Evolutionary conservation across 768 basidiomycete species (phyloP), one percentile per base, ranked within the genome.

Genomic region (Suillus ampliporus): DNA sequence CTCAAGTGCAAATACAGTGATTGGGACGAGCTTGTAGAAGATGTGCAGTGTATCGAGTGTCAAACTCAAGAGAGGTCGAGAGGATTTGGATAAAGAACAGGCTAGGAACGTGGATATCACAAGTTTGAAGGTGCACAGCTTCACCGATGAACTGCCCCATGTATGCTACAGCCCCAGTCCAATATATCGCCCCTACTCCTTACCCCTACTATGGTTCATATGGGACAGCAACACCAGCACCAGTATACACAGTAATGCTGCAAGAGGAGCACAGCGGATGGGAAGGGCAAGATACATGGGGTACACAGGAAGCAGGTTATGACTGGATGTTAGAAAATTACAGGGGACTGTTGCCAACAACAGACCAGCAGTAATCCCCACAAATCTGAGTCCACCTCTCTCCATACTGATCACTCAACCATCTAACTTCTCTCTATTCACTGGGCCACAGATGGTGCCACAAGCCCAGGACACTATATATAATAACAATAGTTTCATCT

Each of bases 311-410:
- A 3, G 4, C 9, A 14, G 17, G 17, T 5, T 17, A 43, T 4
- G 40, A 57, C 8, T 23, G 23, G 19, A 10, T 8, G 15, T 8
- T 19, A 21, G 58, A 60, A 60, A 60, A 60, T 17, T 21, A 23
- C 11, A 2, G 15, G 34, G 31, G 15, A 48, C 44, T 34, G 35
- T 17, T 17, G 23, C 44, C n/a, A 8, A n/a, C 4, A 17, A 9
- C 15, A 11, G 58, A 60, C 44, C 58, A 59, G 28, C 34, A 48
- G 58, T 59, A 59, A 46, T 23, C 17, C 58, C 26, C 41, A n/a
- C 19, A 14, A 6, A 3, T 15, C 11, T 31, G n/a, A n/a, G n/a
- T n/a, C n/a, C n/a, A n/a, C n/a, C n/a, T n/a, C n/a, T n/a, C n/a
- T n/a, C n/a, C n/a, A n/a, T n/a, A n/a, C n/a, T n/a, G n/a, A n/a